Evolutionary conservation across 2,329 filamentous ascomycete species (phyloP).

Genomic region (Monosporascus sp.): DNA sequence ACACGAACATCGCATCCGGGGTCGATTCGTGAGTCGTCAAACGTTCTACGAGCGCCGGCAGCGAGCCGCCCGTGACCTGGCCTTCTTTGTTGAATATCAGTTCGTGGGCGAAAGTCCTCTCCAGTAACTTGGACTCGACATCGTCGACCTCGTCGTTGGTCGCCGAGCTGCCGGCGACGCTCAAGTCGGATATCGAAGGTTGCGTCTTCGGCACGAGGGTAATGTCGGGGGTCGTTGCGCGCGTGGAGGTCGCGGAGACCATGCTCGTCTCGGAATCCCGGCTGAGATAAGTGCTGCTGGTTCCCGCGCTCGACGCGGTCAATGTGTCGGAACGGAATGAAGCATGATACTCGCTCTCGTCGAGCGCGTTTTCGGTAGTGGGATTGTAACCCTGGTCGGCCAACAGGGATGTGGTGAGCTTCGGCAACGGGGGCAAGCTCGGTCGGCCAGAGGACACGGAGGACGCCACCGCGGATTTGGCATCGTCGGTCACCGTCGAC

Average conservation of each 20-base stretch:
- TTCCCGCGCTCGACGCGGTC: slow-evolving; percentile 70
- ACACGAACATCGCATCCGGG: slow-evolving; percentile 85
- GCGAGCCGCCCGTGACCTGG: slow-evolving; percentile 85
- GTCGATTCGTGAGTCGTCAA: slow-evolving; percentile 90
- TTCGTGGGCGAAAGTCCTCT: slow-evolving; percentile 87
- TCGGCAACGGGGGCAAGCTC: slow-evolving; percentile 51
- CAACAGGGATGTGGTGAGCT: slow-evolving; percentile 47
- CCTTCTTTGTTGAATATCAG: slow-evolving; percentile 92
- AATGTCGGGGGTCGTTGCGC: slow-evolving; percentile 80
- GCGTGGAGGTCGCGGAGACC: slow-evolving; percentile 75
- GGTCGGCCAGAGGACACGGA: slow-evolving; percentile 44
- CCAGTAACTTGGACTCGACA: slow-evolving; percentile 76
- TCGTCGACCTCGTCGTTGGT: slow-evolving; percentile 73
- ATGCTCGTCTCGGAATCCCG: slow-evolving; percentile 77
- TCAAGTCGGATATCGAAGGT: slow-evolving; percentile 63
- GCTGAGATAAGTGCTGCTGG: slow-evolving; percentile 72
- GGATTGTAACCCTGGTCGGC: slow-evolving; percentile 44
- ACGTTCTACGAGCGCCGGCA: slow-evolving; percentile 87
- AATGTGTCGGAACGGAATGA: slow-evolving; percentile 63
- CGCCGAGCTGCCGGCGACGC: slow-evolving; percentile 58
- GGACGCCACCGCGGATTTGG: slow-evolving; percentile 38
- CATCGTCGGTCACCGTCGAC: slow-evolving; percentile 36
- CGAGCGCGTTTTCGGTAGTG: slow-evolving; percentile 40
- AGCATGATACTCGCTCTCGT: slow-evolving; percentile 46
- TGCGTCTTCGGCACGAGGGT: slow-evolving; percentile 49